Conservation (phyloP, 116 monocot species). For the Posidonia oceanica region DNA sequence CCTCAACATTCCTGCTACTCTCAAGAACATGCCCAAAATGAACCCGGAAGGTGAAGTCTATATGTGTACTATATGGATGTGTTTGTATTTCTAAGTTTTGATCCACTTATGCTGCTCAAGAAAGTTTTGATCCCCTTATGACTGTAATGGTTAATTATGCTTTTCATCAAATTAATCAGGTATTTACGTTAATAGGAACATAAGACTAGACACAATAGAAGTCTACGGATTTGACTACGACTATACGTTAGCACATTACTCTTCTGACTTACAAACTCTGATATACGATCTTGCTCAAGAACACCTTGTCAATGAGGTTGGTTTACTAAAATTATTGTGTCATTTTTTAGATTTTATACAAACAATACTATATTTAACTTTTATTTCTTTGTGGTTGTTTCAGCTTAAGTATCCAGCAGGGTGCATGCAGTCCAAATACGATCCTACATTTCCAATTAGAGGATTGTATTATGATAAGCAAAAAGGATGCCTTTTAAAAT, state of each 20-base stretch:
- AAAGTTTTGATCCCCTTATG: neutral
- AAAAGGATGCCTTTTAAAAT: constrained; percentile 88
- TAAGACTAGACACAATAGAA: constrained; percentile 70
- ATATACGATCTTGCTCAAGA: constrained; percentile 86
- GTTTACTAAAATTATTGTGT: neutral
- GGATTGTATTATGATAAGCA: constrained; percentile 82
- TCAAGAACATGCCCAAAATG: constrained; percentile 76
- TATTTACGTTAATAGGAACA: constrained; percentile 88
- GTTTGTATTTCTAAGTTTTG: neutral
- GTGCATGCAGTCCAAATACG: constrained; percentile 79
- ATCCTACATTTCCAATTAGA: constrained; percentile 80
- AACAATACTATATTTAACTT: neutral
- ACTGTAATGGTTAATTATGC: neutral
- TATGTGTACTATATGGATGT: neutral
- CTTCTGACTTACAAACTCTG: constrained; percentile 53
- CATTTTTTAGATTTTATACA: neutral
- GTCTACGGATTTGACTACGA: constrained; percentile 99
- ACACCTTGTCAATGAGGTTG: constrained; percentile 85
- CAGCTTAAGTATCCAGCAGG: constrained; percentile 92
- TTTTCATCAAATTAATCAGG: constrained; percentile 22
- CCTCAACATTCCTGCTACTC: constrained; percentile 38
- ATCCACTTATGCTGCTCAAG: neutral
- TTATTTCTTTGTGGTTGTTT: constrained; percentile 4
- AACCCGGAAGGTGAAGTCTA: constrained; percentile 69
- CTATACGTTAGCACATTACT: constrained; percentile 96